phyloP scores from a whole-genome alignment of 1,139 yeast species.

The Scheffersomyces titani region DNA sequence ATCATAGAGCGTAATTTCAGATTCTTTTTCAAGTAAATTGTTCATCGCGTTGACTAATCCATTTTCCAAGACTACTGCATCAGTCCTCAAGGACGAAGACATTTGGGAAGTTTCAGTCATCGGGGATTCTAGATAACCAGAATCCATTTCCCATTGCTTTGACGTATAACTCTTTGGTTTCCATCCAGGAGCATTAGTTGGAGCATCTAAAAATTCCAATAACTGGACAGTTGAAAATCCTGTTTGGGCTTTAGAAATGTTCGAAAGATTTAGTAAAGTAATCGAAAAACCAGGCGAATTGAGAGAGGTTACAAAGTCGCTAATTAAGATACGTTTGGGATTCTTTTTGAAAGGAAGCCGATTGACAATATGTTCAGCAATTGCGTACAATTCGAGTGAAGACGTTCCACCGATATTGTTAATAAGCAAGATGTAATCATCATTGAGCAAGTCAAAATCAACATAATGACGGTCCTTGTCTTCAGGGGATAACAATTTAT shows the following conservation, averaged over 20 bases:
- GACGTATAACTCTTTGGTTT: slow-evolving; percentile 39
- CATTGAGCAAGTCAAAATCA: slow-evolving; percentile 53
- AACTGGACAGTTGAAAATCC: slow-evolving; percentile 27
- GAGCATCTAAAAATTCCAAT: slow-evolving; percentile 59
- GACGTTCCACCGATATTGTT: slow-evolving; percentile 90
- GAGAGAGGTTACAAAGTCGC: slow-evolving; percentile 81
- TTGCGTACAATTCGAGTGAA: slow-evolving; percentile 68
- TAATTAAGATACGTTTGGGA: slow-evolving; percentile 68
- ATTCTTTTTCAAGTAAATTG: slow-evolving; percentile 59
- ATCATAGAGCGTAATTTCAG: slow-evolving; percentile 80
- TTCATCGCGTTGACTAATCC: slow-evolving; percentile 52
- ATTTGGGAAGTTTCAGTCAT: slow-evolving; percentile 25
- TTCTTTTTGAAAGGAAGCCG: slow-evolving; percentile 49
- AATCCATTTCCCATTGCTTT: slow-evolving; percentile 24
- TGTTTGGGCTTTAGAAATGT: slow-evolving; percentile 29
- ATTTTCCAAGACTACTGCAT: slow-evolving; percentile 37
- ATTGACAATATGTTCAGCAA: slow-evolving; percentile 50
- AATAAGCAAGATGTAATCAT: slow-evolving; percentile 67
- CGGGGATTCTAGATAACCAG: slow-evolving; percentile 30
- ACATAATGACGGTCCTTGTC: slow-evolving; percentile 76
- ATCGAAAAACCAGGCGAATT: slow-evolving; percentile 91
- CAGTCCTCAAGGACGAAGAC: slow-evolving; percentile 41
- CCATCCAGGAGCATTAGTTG: slow-evolving; percentile 87
- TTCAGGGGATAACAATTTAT: slow-evolving; percentile 49
- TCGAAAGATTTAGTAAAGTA: slow-evolving; percentile 68